Percentiles rank a stretch among this genome's conserved stretches.
phyloP scores from a whole-genome alignment of 2,329 filamentous ascomycete genomes.

The Epichloe bromicola region DNA sequence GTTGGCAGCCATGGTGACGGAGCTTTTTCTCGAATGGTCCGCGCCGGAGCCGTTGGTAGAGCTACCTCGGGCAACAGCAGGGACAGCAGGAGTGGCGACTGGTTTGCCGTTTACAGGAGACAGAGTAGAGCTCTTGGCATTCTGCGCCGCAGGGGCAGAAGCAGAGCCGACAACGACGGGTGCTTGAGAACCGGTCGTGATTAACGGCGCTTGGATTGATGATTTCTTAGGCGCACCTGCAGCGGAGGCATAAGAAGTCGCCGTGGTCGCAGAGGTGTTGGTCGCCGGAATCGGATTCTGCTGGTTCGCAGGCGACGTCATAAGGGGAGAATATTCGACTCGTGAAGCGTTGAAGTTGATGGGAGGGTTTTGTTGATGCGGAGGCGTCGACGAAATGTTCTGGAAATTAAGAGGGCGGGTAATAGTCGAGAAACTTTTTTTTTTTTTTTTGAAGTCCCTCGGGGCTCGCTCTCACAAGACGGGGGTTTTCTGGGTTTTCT shows the following conservation, averaged over 20 bases:
- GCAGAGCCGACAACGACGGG: slow-evolving; percentile 44
- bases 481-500: neutral
- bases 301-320: slow-evolving; percentile 48
- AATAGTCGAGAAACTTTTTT: neutral
- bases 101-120: slow-evolving; percentile 79
- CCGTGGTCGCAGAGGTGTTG: slow-evolving; percentile 42
- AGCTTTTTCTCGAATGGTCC: slow-evolving; percentile 75
- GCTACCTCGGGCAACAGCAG: slow-evolving; percentile 51
- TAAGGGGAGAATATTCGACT: slow-evolving; percentile 23
- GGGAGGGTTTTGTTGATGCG: neutral
- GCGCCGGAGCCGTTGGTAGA: slow-evolving; percentile 54
- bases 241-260: slow-evolving; percentile 55
- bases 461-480: slow-evolving; percentile 6
- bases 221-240: slow-evolving; percentile 51
- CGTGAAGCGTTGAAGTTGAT: neutral
- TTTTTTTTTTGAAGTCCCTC: neutral
- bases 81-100: slow-evolving; percentile 56
- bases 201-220: slow-evolving; percentile 44
- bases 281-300: slow-evolving; percentile 43
- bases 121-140: slow-evolving; percentile 52
- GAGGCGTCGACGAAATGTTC: neutral
- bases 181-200: slow-evolving; percentile 42
- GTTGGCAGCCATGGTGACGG: slow-evolving; percentile 81
- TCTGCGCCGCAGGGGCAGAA: slow-evolving; percentile 35
- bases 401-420: slow-evolving; percentile 6